A percentile compares a stretch with the other conserved stretches of the same genome.
Conservation (phyloP, 768 basidiomycete genomes). For the Pholiota conissans region DNA sequence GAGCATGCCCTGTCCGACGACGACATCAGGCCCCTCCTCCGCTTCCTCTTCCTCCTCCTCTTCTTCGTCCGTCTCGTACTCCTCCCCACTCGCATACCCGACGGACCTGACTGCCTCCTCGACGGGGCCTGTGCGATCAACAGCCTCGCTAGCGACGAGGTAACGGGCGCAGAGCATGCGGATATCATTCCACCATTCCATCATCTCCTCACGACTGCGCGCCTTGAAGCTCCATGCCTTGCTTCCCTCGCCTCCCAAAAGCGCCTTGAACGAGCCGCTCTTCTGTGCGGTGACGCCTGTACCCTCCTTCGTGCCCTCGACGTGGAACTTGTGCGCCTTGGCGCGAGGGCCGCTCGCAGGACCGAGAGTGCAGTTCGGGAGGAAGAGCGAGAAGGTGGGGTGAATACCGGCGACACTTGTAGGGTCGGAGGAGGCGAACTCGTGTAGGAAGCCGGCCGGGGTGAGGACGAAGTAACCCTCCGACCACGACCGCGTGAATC, state of each 20-base stretch:
- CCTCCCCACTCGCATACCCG: slow-evolving; percentile 80
- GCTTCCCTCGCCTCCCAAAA: slow-evolving; percentile 21
- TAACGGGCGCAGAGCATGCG: slow-evolving; percentile 92
- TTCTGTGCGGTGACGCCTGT: slow-evolving; percentile 57
- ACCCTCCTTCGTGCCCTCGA: slow-evolving; percentile 88
- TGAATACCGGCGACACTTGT: slow-evolving; percentile 42
- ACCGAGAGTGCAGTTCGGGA: slow-evolving; percentile 94
- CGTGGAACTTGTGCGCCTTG: slow-evolving; percentile 93
- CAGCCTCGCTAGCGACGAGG: slow-evolving; percentile 89
- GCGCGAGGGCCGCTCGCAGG: slow-evolving; percentile 74
- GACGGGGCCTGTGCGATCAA: slow-evolving; percentile 91
- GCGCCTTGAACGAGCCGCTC: slow-evolving; percentile 45
- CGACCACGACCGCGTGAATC: slow-evolving; percentile 83
- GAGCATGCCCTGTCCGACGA: not conserved
- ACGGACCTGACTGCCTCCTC: slow-evolving; percentile 88
- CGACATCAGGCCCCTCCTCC: slow-evolving; percentile 31
- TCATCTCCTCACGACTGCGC: slow-evolving; percentile 92
- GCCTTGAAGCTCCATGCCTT: slow-evolving; percentile 81
- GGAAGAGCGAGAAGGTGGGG: slow-evolving; percentile 86
- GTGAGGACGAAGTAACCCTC: slow-evolving; percentile 94
- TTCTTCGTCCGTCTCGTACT: slow-evolving; percentile 22
- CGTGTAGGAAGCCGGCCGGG: slow-evolving; percentile 94
- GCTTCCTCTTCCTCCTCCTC: slow-evolving; percentile 72
- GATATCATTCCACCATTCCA: slow-evolving; percentile 99
- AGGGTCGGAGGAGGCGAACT: slow-evolving; percentile 80